Evolutionary conservation across 306 rosid species (phyloP), one percentile per base, ranked within the genome.

Genomic region (Fagus crenata): DNA sequence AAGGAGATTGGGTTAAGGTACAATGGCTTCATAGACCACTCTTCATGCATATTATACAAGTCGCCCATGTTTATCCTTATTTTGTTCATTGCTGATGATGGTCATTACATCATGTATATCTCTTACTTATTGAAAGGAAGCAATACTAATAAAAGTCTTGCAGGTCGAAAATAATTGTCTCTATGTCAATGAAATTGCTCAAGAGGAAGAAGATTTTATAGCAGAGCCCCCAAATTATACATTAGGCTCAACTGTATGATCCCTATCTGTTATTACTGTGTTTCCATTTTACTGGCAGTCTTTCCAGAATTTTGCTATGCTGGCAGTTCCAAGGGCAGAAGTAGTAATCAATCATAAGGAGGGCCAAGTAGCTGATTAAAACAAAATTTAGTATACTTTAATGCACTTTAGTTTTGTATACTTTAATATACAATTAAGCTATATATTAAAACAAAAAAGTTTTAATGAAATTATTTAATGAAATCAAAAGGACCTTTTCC

Each of bases 1-100:
- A 80, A 3, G 96, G 96, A 77, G 98, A 94, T 84, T 77, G 75
- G 28, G 95, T 94, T 75, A 85, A 95, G 93, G 97, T 92, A 81
- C 5, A 39, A 72, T 40, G 63, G 22, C 72, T 61, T 53, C 31
- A 49, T 32, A 33, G 72, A 54, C 37, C 55, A n/a, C 14, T 53
- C 15, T 72, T 41, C 53, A 40, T 72, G 18, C 1, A 58, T 53
- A 63, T 61, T 73, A 33, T 53, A 60, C 33, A 36, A 17, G 49
- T 17, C 49, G 12, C 36, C 13, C 32, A 67, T 7, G 41, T 17
- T 67, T 67, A 15, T 6, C 6, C 71, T 65, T 67, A 39, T 33
- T 3, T 58, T 9, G 6, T 39, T 40, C 49, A 7, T 67, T 67
- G 49, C 49, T 6, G 32, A 36, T 53, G 33, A 31, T 39, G 31